Evolutionary conservation across 352 stramenopile species (phyloP), one percentile per base, ranked within the genome.

Genomic region (Elongisporangium anandrum): DNA sequence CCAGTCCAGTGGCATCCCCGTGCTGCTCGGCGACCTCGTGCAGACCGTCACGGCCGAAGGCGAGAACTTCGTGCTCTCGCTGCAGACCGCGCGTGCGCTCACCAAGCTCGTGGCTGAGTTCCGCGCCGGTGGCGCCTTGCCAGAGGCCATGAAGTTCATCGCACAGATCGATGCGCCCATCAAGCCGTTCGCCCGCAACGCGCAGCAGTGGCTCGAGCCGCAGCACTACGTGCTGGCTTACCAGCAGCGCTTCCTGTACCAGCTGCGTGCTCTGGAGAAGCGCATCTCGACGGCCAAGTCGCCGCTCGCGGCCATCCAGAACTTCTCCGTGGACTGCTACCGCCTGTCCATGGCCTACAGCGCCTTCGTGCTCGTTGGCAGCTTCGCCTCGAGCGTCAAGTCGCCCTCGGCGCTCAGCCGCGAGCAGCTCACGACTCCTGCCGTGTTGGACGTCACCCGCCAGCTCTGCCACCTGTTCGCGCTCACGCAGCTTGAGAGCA

Each of bases 1-100:
- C 41, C 56, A 87, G 2, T 87, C 77, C 21, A 97, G 85, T 23
- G 90, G 93, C 66, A 66, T 45, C 6, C 54, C 60, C 12, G 70
- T 94, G 59, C 68, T 98, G 34, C 77, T 96, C 9, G 89, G 86
- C 5, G 94, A 96, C 52, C 95, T 98, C 50, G 77, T 98, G n/a
- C 92, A 98, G 65, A 96, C 87, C 48, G 95, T 96, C 52, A 99
- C 95, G 1, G 95, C 97, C n/a, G 96, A 98, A 70, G 96, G 96
- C 48, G 96, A 99, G 64, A 98, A 98, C 75, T 93, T 97, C 59
- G 97, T 99, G 65, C 74, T 99, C 20, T 92, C 92, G 16, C 87
- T 98, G 61, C 96, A 99, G 68, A 82, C 73, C 16, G 68, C 68
- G 3, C 73, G 73, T 7, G 64, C 69, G n/a, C 60, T 87, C 24